Evolutionary conservation across 2,329 filamentous ascomycete genomes (phyloP), one percentile per base, ranked within the genome.

Genomic region (Calonectria naviculata): DNA sequence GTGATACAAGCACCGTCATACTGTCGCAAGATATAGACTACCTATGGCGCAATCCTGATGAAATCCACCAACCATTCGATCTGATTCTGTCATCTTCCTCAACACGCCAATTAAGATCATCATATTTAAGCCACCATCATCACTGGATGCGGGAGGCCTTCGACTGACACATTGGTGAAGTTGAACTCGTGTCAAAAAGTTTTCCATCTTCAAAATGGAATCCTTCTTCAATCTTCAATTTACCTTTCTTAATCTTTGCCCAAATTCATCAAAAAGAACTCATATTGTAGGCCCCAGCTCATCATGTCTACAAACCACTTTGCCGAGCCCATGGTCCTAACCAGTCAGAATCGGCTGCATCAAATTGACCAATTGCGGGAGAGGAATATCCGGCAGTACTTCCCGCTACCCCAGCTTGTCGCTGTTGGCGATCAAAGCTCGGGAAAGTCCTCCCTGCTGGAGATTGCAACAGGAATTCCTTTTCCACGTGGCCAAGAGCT

Each of bases 391-490:
- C 12, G 52, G 2, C 52, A 56, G 13, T 56, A 56, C 12, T 56
- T 56, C 15, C 52, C 31, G 8, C 52, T 56, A 24, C 61, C 44
- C 13, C 69, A 81, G 64, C 73, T 82, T 13, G 79, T 83, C 1
- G 80, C 76, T 0, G 80, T 81, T 1, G 79, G 81, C 2, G 80
- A 82, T 52, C 80, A 81, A 42, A 80, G 79, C 69, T 81, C 79
- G 0, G 80, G 81, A 6, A 83, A 82, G 67, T 81, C 76, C 4
- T 81, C 81, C 0, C 68, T 82, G 8, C 71, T 82, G 7, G 80
- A 82, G 29, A 81, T 77, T 24, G n/a, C 81, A 24, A 81, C 78
- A 0, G 78, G 79, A 1, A 81, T 82, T 19, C 79, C 80, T 0
- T 82, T 82, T 56, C 80, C 80, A 4, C 73, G 74, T 0, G 74